Percentiles rank a stretch among this genome's conserved stretches.
Conservation (phyloP, 805 yeast species). For the Wickerhamomyces sydowiorum region DNA sequence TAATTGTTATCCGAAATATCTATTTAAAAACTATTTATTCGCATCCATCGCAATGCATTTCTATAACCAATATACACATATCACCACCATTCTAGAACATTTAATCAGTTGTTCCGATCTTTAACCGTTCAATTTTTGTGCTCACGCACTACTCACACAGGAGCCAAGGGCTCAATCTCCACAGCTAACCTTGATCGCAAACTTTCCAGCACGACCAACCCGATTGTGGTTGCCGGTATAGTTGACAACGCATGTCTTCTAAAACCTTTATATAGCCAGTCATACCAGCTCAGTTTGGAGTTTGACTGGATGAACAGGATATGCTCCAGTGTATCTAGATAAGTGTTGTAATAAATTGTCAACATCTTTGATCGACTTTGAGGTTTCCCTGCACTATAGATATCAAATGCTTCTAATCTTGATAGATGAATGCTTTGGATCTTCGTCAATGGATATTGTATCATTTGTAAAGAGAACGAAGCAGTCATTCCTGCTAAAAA, state of each 20-base stretch:
- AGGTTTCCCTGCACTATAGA: conserved; percentile 31
- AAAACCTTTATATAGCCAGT: conserved; percentile 78
- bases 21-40: not conserved
- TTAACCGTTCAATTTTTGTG: too few species aligned
- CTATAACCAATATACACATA: too few species aligned
- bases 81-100: too few species aligned
- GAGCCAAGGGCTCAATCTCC: conserved; percentile 10
- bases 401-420: conserved; percentile 74
- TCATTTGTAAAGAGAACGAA: conserved; percentile 65
- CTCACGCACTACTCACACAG: not conserved
- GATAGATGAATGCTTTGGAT: conserved; percentile 76
- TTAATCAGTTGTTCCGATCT: too few species aligned
- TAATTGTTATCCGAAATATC: not conserved
- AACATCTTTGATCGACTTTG: conserved; percentile 14
- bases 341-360: conserved; percentile 63
- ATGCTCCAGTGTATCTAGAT: conserved; percentile 67
- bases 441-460: conserved; percentile 79
- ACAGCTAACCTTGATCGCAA: conserved; percentile 43
- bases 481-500: conserved; percentile 86
- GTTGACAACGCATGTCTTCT: conserved; percentile 63
- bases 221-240: conserved; percentile 86
- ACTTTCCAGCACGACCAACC: conserved; percentile 78
- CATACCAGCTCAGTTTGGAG: conserved; percentile 50
- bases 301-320: conserved; percentile 47
- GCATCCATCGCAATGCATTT: too few species aligned